Conservation (phyloP, 2,329 filamentous ascomycete genomes). For the Fusarium oligoseptatum region DNA sequence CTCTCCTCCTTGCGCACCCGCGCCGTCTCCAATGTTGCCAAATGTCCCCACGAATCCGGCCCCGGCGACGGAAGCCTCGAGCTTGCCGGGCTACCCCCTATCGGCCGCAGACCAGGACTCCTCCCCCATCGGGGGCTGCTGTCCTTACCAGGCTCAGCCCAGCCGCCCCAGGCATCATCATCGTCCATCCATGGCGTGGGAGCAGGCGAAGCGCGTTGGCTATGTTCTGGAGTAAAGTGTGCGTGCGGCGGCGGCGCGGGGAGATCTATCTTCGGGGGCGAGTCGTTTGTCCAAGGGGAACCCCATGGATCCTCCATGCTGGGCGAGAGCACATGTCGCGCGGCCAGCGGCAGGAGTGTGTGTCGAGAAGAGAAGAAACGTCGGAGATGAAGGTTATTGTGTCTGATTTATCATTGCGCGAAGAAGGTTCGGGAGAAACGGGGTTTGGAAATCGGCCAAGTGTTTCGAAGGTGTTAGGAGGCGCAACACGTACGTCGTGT, state of each 20-base stretch:
- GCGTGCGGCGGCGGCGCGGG: constrained; percentile 50
- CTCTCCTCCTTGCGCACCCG: constrained; percentile 34
- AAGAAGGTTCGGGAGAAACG: constrained; percentile 12
- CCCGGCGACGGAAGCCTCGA: constrained; percentile 48
- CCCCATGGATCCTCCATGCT: constrained; percentile 75
- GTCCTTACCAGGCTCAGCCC: constrained; percentile 49
- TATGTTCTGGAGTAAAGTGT: constrained; percentile 48
- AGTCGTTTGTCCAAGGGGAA: constrained; percentile 67
- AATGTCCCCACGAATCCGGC: constrained; percentile 45
- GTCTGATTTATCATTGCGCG: constrained; percentile 39
- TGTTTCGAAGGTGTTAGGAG: constrained; percentile 28
- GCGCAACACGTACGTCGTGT: constrained; percentile 19
- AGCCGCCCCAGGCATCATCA: constrained; percentile 54
- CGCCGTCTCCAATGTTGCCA: constrained; percentile 32
- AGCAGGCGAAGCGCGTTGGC: constrained; percentile 42
- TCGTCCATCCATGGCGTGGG: constrained; percentile 51
- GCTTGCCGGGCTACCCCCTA: constrained; percentile 41
- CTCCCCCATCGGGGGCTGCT: constrained; percentile 50
- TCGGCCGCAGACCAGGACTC: constrained; percentile 50
- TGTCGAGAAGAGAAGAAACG: not conserved
- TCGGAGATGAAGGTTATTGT: constrained; percentile 23
- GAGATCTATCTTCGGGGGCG: constrained; percentile 54
- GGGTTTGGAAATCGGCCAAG: constrained; percentile 15
- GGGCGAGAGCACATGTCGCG: constrained; percentile 52
- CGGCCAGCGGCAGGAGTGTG: constrained; percentile 25